Evolutionary conservation across 345 rosid species (phyloP), one percentile per base, ranked within the genome.

Genomic region (Acer yangbiense): DNA sequence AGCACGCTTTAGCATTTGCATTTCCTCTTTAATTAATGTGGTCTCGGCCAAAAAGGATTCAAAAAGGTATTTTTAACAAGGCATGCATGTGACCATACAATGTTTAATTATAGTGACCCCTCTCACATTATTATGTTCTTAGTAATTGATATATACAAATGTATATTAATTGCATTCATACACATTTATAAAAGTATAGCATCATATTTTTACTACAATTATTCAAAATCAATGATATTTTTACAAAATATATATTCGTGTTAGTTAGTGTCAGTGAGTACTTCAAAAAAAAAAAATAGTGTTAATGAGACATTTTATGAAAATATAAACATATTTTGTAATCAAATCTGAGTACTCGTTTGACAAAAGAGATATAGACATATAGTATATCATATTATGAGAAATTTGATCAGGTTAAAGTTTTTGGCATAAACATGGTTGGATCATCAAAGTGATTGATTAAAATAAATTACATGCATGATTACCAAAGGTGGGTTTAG

Each of bases 1-100:
- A 76, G 85, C 92, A 84, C 86, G 90, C 92, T 77, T 83, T 76
- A 12, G 35, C 64, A 61, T 27, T 64, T 62, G 50, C 35, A 65
- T 29, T 74, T 44, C 3, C 23, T 29, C 23, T 63, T 9, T 68
- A n/a, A 25, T 55, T 23, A 25, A 25, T 1, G 27, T 10, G 35
- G 35, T 32, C 35, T 32, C 35, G 35, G 35, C 35, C 35, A 35
- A 65, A 75, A 74, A 29, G 29, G 1, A 9, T 9, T 58, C 43
- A 29, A 50, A 65, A 50, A 27, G 13, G 1, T 27, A 21, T 50
- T 65, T 65, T 65, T 64, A 64, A 4, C 44, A 21, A 62, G 4
- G 52, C 68, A 66, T 3, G 21, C 41, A 7, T 3, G 4, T 55
- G 57, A 17, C 3, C 14, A 14, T 25, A 54, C 23, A 48, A 48